phyloP scores from a whole-genome alignment of 768 basidiomycete genomes.

The Lactarius quietus region DNA sequence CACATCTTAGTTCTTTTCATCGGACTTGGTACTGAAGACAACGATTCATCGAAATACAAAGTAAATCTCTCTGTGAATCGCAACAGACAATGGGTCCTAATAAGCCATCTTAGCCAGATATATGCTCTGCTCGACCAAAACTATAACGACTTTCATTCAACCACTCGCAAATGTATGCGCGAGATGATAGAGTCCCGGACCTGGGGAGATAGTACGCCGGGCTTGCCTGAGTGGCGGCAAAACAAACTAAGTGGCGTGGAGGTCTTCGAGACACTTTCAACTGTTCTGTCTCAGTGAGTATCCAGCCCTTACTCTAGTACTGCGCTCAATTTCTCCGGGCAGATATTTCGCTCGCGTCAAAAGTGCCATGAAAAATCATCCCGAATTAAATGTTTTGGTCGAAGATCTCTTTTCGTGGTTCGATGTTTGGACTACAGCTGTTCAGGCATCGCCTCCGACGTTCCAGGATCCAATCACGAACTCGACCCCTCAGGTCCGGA shows the following conservation, averaged over 20 bases:
- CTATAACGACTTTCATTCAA: constrained; percentile 28
- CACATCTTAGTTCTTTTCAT: constrained; percentile 32
- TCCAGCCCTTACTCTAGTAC: background rate
- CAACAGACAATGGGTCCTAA: background rate
- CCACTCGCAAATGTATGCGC: constrained; percentile 27
- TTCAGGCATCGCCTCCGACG: constrained; percentile 36
- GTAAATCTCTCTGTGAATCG: constrained; percentile 18
- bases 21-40: constrained; percentile 32
- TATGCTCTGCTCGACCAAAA: constrained; percentile 33
- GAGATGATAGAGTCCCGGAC: constrained; percentile 27
- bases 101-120: constrained; percentile 20
- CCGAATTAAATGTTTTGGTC: constrained; percentile 41
- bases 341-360: constrained; percentile 61
- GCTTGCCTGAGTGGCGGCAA: constrained; percentile 14
- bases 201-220: constrained; percentile 29
- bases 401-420: constrained; percentile 45
- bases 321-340: background rate
- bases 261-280: constrained; percentile 33
- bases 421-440: constrained; percentile 44
- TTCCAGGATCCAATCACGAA: constrained; percentile 46
- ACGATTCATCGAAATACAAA: constrained; percentile 34
- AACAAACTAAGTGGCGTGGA: constrained; percentile 28
- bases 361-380: constrained; percentile 46
- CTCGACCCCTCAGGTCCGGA: constrained; percentile 33
- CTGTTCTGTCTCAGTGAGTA: constrained; percentile 26